Evolutionary conservation across 2,329 filamentous ascomycete species (phyloP).

Genomic region (Leptographium wingfieldii): DNA sequence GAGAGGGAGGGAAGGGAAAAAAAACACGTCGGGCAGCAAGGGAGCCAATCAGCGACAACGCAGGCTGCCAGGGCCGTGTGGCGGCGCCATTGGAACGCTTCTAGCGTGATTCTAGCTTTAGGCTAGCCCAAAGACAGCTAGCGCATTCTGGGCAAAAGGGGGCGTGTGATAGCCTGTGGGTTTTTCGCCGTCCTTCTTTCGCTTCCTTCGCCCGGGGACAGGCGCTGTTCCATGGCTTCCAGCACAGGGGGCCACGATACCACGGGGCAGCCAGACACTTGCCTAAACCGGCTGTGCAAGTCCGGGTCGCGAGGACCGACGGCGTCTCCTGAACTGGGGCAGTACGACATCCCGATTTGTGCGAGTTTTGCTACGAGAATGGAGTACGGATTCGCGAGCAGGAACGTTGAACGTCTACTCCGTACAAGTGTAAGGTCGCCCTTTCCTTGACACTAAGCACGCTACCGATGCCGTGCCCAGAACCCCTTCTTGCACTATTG

Average conservation of each 20-base stretch:
- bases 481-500: background rate
- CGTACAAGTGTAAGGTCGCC: background rate
- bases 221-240: background rate
- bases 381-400: too few relatives aligned
- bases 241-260: background rate
- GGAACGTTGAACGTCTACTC: background rate
- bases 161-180: slow-evolving; percentile 1
- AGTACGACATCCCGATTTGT: background rate
- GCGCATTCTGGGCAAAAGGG: background rate
- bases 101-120: slow-evolving; percentile 26
- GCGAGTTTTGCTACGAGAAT: too few relatives aligned
- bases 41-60: background rate
- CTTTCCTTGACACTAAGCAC: background rate
- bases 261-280: background rate
- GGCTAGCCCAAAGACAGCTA: slow-evolving; percentile 3
- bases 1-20: background rate
- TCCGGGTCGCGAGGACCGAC: too few relatives aligned
- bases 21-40: background rate
- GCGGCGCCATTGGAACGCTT: slow-evolving; percentile 16
- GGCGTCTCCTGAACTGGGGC: background rate
- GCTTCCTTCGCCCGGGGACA: background rate
- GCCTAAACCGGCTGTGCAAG: too few relatives aligned
- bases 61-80: background rate
- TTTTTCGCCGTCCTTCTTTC: background rate
- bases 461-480: background rate